Base-by-base conservation (phyloP, 179 eudicot species). In the Drosera spatulata region DNA sequence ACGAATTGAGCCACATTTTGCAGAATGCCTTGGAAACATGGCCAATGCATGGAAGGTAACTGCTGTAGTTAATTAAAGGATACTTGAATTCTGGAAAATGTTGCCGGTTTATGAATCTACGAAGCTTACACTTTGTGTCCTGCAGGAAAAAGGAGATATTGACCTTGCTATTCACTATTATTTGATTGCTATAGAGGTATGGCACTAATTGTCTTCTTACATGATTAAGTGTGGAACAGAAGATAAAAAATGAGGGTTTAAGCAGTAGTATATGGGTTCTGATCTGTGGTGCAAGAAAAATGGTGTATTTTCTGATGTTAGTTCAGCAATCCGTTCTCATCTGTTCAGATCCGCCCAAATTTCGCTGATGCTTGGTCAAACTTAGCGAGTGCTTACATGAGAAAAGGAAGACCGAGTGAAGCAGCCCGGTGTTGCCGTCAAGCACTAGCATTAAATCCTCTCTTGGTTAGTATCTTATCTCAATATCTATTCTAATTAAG, bases 311-410 rank as follows among this genome's bases (percentile, higher is more conserved):
- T 22, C 33, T 22, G 33, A 22, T 22, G 33, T 22, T 22, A 22
- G 33, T 22, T 22, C 33, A 22, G 33, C 33, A 22, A 22, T 22
- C 33, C 33, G 33, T 22, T 22, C 33, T 22, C 33, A 22, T 22
- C 33, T 22, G 33, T 22, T 22, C 87, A 91, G 96, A 87, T 85
- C 53, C 86, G 93, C 51, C 98, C 98, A 44, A 91, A 82, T 71
- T 91, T 91, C 73, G 84, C 91, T 50, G 98, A 91, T 91, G 98
- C 98, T 66, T 91, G 98, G 98, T 91, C 98, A 38, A 91, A 91
- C 73, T 77, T 91, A 70, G 91, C 91, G 50, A 88, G 91, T 80
- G 95, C 98, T 33, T 91, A 86, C 77, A 88, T 91, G 96, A 74
- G 95, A 65, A 91, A 91, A 77, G 95, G 96, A 56, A 82, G 89